Percentiles rank a stretch among this genome's conserved stretches.
Conservation (phyloP, 805 yeast species). For the Cyberlindnera euphorbiae region DNA sequence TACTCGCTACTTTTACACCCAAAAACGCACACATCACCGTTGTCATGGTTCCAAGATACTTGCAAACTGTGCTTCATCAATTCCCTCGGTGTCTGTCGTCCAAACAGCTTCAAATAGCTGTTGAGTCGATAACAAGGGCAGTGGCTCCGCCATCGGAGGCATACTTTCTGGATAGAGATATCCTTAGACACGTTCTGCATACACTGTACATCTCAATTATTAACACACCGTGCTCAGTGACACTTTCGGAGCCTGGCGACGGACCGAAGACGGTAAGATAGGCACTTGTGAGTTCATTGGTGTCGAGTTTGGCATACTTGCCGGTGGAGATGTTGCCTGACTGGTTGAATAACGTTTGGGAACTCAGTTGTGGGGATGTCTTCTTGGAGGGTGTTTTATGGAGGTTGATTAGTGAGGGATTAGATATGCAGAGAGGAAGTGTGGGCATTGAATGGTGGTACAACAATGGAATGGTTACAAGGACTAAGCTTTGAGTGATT, state of each 20-base stretch:
- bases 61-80: constrained; percentile 43
- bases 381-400: constrained; percentile 41
- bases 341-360: constrained; percentile 47
- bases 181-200: constrained; percentile 35
- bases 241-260: constrained; percentile 14
- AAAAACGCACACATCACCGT: constrained; percentile 21
- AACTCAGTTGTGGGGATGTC: constrained; percentile 24
- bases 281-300: constrained; percentile 41
- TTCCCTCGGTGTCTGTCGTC: constrained; percentile 54
- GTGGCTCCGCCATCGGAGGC: constrained; percentile 34
- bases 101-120: constrained; percentile 51
- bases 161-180: constrained; percentile 26
- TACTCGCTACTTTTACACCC: constrained; percentile 32
- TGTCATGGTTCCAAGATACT: constrained; percentile 33
- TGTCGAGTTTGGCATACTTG: constrained; percentile 50
- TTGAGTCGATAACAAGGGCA: constrained; percentile 48
- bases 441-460: constrained; percentile 65
- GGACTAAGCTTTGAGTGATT: not conserved
- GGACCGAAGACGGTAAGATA: constrained; percentile 37
- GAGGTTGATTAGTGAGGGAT: constrained; percentile 52
- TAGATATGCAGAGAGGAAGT: constrained; percentile 52
- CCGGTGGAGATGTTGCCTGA: constrained; percentile 36
- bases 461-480: constrained; percentile 19
- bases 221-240: constrained; percentile 30
- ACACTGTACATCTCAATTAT: constrained; percentile 39